These are phyloP conservation scores for Cupressus sempervirens DNA, from an alignment of 75 land plant species.

Conservation along the genomic window DNA sequence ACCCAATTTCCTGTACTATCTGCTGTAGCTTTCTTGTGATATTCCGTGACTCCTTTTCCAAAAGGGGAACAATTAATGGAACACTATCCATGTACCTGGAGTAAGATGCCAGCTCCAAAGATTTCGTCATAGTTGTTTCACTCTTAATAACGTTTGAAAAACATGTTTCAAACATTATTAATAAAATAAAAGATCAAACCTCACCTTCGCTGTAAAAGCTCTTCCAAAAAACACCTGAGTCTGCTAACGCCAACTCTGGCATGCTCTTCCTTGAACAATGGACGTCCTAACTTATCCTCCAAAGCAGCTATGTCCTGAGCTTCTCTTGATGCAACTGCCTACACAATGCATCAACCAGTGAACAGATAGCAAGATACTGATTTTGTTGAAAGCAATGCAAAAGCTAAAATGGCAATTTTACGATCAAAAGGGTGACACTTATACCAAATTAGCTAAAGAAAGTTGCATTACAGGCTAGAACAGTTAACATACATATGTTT, in stretches of 20 bases:
- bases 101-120: neutral
- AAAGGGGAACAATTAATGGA: slow-evolving; percentile 83
- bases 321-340: slow-evolving; percentile 86
- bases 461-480: neutral
- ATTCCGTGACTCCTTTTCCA: slow-evolving; percentile 84
- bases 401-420: neutral
- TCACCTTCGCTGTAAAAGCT: slow-evolving; percentile 75
- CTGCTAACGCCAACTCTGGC: slow-evolving; percentile 86
- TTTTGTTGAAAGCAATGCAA: neutral
- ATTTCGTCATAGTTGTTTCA: neutral
- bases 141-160: neutral
- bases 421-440: neutral
- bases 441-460: neutral
- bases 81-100: slow-evolving; percentile 91
- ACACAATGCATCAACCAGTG: neutral
- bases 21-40: slow-evolving; percentile 69
- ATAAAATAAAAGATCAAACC: neutral
- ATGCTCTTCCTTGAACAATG: slow-evolving; percentile 67
- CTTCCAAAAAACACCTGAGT: slow-evolving; percentile 78
- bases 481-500: neutral
- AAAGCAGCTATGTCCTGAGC: slow-evolving; percentile 67
- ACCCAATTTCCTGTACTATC: slow-evolving; percentile 77
- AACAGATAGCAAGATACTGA: neutral
- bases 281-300: slow-evolving; percentile 85
- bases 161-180: neutral